These are phyloP conservation scores for Moelleriella libera DNA, from an alignment of 2,329 filamentous ascomycete genomes.

Conservation along the genomic window DNA sequence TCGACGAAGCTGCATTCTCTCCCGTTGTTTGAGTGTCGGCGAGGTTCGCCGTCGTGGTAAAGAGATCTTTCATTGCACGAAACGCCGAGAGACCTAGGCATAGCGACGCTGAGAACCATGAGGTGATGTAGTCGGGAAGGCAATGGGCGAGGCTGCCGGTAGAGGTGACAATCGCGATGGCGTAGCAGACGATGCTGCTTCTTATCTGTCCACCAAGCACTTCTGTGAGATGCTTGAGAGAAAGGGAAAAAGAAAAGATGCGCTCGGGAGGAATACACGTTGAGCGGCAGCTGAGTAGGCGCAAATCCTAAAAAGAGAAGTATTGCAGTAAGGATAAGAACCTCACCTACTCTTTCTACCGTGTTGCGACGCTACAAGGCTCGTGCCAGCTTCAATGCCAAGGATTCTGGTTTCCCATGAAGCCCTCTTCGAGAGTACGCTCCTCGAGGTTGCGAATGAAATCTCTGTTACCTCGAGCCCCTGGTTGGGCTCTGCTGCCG, in stretches of 20 bases:
- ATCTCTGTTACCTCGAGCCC: constrained; percentile 55
- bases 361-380: neutral
- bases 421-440: constrained; percentile 84
- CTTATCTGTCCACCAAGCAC: no score
- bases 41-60: no score
- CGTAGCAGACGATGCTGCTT: no score
- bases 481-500: constrained; percentile 56
- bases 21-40: no score
- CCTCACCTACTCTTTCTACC: neutral
- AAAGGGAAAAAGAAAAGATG: no score
- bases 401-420: constrained; percentile 50
- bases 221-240: no score
- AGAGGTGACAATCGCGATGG: neutral
- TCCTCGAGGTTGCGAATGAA: constrained; percentile 94
- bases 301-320: neutral
- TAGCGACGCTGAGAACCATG: neutral
- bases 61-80: no score
- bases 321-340: neutral
- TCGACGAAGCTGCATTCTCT: no score
- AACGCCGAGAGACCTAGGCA: no score
- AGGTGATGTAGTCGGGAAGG: neutral
- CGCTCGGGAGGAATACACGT: no score
- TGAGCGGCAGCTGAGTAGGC: no score
- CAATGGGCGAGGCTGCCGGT: no score
- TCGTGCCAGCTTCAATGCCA: constrained; percentile 46